Evolutionary conservation across 106 monocot species (phyloP).

Genomic region (Amphibolis antarctica): DNA sequence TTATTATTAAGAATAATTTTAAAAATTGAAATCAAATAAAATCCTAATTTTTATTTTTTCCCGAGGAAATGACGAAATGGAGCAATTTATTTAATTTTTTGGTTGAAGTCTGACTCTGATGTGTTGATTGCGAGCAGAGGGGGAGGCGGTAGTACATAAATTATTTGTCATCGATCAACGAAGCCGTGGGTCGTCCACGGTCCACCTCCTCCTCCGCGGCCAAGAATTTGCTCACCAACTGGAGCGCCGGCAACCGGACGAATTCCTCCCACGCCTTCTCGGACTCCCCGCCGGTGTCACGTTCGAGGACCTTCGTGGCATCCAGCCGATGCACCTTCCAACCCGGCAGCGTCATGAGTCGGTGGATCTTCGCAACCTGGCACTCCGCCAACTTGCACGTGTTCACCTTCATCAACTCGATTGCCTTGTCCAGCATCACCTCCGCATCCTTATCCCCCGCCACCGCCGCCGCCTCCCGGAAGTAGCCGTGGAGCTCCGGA

Average conservation of each 20-base stretch:
- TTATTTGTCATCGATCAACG: too few relatives aligned
- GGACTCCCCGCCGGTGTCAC: background rate
- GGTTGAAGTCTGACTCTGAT: too few relatives aligned
- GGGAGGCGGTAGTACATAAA: too few relatives aligned
- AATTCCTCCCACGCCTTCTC: slow-evolving; percentile 6
- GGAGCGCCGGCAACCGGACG: background rate
- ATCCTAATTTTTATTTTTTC: too few relatives aligned
- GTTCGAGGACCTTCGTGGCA: slow-evolving; percentile 39
- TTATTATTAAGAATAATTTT: too few relatives aligned
- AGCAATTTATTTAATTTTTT: too few relatives aligned
- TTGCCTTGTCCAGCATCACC: slow-evolving; percentile 23
- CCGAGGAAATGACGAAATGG: too few relatives aligned
- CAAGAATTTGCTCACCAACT: too few relatives aligned
- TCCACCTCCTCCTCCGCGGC: too few relatives aligned
- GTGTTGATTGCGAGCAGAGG: too few relatives aligned
- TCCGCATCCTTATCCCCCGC: background rate
- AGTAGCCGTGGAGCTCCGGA: slow-evolving; percentile 28
- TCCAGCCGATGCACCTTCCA: slow-evolving; percentile 49
- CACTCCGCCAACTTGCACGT: slow-evolving; percentile 35
- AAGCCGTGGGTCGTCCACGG: too few relatives aligned
- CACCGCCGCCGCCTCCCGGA: slow-evolving; percentile 8
- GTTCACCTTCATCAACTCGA: slow-evolving; percentile 53
- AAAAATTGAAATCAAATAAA: too few relatives aligned
- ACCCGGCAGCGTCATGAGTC: slow-evolving; percentile 22
- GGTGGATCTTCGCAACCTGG: slow-evolving; percentile 46